Base-by-base conservation (phyloP, 305 asterid species). In the Ilex paraguariensis region DNA sequence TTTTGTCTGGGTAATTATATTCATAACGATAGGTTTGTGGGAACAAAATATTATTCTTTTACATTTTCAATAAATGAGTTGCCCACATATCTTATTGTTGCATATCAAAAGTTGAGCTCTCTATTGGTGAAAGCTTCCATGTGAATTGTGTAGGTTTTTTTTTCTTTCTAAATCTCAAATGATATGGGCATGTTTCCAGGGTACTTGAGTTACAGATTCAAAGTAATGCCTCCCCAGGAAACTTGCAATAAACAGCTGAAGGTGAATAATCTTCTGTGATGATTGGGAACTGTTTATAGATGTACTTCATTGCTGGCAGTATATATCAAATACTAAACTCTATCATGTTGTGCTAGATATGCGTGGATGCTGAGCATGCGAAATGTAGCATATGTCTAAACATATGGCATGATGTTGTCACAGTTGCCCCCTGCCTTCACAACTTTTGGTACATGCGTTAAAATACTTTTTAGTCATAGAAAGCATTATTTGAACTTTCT, bases 361-460 rank as follows among this genome's bases (percentile, higher is more conserved):
- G 53, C 70, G 71, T 93, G n/a, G 95, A 92, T 72, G 84, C 92
- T 21, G 98, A 90, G 63, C 83, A 93, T 75, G 91, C 92, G 13
- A 93, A 90, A 75, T 93, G 98, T 82, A 75, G 94, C 39, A 87
- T 93, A 60, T 93, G 98, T 73, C 77, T 90, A 54, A 87, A 76
- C 59, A 73, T 93, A 74, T 93, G 98, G 98, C 98, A 93, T 79
- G 94, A 90, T 46, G 98, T 90, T 16, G 98, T 93, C 74, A 90
- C 98, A 1, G 87, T 82, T 56, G 97, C 96, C 7, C 98, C 98
- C n/a, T 93, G 98, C 81, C 96, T 90, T 67, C 98, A 93, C 83
- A 93, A 86, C 82, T 93, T 90, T 73, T 93, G 98, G 98, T 87
- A 55, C 36, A 74, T 69, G 36, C 33, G 68, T 63, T 46, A 36